Conservation (phyloP, 176 grass and related monocot species). For the Carex myosuroides region DNA sequence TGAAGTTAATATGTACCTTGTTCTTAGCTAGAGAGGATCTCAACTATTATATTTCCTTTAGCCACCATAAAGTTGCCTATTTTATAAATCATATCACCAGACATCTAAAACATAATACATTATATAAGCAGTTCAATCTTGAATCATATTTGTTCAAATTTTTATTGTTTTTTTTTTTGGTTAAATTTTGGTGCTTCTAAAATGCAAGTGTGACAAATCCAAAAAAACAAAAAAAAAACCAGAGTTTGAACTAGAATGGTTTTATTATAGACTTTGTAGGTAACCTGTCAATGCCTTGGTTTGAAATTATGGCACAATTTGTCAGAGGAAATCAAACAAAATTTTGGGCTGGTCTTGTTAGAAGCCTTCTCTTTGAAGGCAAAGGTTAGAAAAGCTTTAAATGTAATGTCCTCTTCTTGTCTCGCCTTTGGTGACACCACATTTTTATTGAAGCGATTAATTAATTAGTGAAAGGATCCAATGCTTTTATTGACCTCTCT, state of each 20-base stretch:
- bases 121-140: not conserved
- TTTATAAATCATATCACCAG: not conserved
- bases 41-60: too few species aligned
- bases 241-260: not conserved
- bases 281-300: not conserved
- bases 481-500: slow-evolving; percentile 15
- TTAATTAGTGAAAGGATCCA: slow-evolving; percentile 21
- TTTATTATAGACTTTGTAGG: not conserved
- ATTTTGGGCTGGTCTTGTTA: slow-evolving; percentile 10
- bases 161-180: not conserved
- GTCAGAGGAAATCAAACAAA: slow-evolving; percentile 5
- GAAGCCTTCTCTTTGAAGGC: not conserved
- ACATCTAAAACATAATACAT: not conserved
- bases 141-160: too few species aligned
- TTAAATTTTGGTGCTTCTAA: not conserved
- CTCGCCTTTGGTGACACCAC: not conserved
- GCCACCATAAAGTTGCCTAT: too few species aligned
- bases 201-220: not conserved
- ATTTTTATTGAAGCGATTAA: not conserved
- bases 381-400: slow-evolving; percentile 13
- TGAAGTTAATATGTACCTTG: too few species aligned
- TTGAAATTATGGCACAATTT: slow-evolving; percentile 14
- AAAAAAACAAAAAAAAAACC: not conserved
- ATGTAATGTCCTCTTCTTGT: slow-evolving; percentile 23
- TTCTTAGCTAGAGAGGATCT: too few species aligned